phyloP scores from a whole-genome alignment of 768 basidiomycete genomes.

The Auricularia sp. region DNA sequence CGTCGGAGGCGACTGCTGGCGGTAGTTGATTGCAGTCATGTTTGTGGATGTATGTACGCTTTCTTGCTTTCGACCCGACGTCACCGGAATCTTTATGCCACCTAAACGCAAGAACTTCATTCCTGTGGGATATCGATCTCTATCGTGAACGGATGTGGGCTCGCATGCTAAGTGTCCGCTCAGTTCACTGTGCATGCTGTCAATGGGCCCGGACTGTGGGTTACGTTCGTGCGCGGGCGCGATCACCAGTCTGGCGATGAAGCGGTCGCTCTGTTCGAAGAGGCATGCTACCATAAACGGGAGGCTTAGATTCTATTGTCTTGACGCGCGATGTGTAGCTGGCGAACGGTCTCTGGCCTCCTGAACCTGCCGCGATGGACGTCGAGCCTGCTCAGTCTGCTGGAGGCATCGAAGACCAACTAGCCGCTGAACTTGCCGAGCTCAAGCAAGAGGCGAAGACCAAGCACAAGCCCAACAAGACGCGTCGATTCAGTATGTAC shows the following conservation, averaged over 20 bases:
- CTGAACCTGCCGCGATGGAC: conserved; percentile 15
- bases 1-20: background rate
- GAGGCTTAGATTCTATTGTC: conserved; percentile 5
- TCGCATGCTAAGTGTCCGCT: background rate
- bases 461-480: background rate
- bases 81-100: background rate
- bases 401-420: background rate
- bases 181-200: conserved; percentile 2
- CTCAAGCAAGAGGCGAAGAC: background rate
- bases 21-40: background rate
- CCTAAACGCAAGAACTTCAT: background rate
- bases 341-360: conserved; percentile 63
- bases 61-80: background rate
- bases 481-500: conserved; percentile 1
- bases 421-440: background rate
- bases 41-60: background rate
- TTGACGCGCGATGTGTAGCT: conserved; percentile 35
- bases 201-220: conserved; percentile 77
- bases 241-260: conserved; percentile 72
- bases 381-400: background rate
- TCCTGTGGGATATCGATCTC: background rate
- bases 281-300: conserved; percentile 28
- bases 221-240: conserved; percentile 75
- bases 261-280: conserved; percentile 68
- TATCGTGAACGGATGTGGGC: background rate